Base-by-base conservation (phyloP, 495 filamentous ascomycete genomes). In the Annulohypoxylon stygium region DNA sequence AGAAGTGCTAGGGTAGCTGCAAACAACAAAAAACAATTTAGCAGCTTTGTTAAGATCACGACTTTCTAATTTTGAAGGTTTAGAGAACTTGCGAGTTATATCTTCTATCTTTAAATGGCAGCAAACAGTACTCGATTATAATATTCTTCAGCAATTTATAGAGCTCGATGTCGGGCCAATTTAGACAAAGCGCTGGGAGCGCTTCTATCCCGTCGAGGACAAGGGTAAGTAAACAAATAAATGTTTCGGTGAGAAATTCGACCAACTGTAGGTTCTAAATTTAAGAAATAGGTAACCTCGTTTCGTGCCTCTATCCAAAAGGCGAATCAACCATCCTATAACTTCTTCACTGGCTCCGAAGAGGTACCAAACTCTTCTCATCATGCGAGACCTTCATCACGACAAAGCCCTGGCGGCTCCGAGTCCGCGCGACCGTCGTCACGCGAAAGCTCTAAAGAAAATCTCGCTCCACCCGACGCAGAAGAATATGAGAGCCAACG, bases 281-380 rank as follows among this genome's bases (percentile, higher is more conserved):
- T 20, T 18, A 30, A 48, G 10, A 53, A 50, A 41, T 59, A 78
- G 75, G 73, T 80, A 33, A 79, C 81, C 8, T 75, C 78, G 0
- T 81, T 81, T 37, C 82, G 83, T 60, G 74, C 81, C 30, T 71
- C 81, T 1, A 54, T 70, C 12, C 83, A 79, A 34, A 70, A 75
- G 54, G 62, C 72, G 25, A 86, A 82, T 2, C 89, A 90, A 61
- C 88, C 90, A 1, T 84, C 86, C 2, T 91, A 88, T 67, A 89
- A 91, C 75, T 83, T 92, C 73, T 74, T 90, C 11, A 86, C 86
- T 36, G 90, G 90, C 51, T 82, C 82, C 82, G 45, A 80, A 64
- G 65, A 79, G 55, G 76, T 47, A 54, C 71, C 78, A 41, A n/a
- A 78, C 33, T 18, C 73, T 76, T 16, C 72, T 43, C 78, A 39